Conservation (phyloP, 495 filamentous ascomycete species). For the Tetracladium setigerum region DNA sequence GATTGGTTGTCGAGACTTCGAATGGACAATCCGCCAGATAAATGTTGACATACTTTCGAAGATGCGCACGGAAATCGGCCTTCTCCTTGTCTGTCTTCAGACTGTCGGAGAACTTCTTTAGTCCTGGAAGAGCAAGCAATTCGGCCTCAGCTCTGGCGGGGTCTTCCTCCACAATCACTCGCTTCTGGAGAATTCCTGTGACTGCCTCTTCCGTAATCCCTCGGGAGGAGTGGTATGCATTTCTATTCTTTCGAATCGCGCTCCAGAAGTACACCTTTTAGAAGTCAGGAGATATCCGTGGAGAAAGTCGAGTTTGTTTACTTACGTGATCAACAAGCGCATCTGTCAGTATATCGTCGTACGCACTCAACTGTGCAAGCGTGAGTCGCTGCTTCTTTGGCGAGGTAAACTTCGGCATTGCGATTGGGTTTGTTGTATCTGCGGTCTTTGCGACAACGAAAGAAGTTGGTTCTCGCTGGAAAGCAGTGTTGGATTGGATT, state of each 20-base stretch:
- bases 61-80: constrained; percentile 78
- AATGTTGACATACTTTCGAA: constrained; percentile 86
- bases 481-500: constrained; percentile 8
- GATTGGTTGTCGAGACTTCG: constrained; percentile 89
- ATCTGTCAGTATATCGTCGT: constrained; percentile 96
- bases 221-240: constrained; percentile 75
- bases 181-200: constrained; percentile 64
- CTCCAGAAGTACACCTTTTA: constrained; percentile 92
- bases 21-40: constrained; percentile 90
- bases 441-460: constrained; percentile 10
- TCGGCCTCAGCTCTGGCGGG: constrained; percentile 57
- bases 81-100: constrained; percentile 71
- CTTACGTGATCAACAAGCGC: constrained; percentile 89
- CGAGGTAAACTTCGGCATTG: constrained; percentile 13
- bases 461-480: constrained; percentile 9
- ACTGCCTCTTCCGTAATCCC: constrained; percentile 77
- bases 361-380: constrained; percentile 76
- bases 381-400: constrained; percentile 45
- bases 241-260: constrained; percentile 86
- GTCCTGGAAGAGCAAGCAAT: constrained; percentile 63
- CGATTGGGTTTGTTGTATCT: background rate
- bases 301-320: constrained; percentile 12
- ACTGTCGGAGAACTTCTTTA: constrained; percentile 58
- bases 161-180: constrained; percentile 71
- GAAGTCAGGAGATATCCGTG: constrained; percentile 2